Evolutionary conservation across 75 land plant genomes (phyloP), one percentile per base, ranked within the genome.

Genomic region (Adiantum capillusveneris): DNA sequence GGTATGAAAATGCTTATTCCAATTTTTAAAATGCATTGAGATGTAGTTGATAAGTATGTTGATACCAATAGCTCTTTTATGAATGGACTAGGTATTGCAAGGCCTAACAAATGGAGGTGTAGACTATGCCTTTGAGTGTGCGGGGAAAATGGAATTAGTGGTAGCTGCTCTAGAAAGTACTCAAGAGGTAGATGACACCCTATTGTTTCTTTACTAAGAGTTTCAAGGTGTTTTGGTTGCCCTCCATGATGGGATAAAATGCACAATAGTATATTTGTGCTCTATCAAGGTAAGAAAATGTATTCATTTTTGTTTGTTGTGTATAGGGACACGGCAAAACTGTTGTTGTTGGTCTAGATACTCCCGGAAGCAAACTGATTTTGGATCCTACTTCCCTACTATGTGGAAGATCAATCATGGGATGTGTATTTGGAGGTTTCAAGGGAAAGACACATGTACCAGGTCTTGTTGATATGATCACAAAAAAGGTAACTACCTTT

Each of bases 111-210:
- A 68, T 60, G 98, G 95, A 31, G 98, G 98, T 12, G 90, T 84
- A 11, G 96, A 88, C 56, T 93, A 89, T 50, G 58, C 75, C 34
- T 85, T 93, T 81, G 98, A 93, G 71, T 93, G 98, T 55, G 67
- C 86, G 25, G 98, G 96, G 27, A 81, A 86, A 61, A 78, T 75
- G 5, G 82, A 70, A 22, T 58, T 85, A 48, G 50, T 93, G 22
- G 46, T 77, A 16, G 72, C 87, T 18, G 98, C 98, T 9, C 64
- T 88, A 20, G 84, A 83, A 44, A 85, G 89, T 18, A 79, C 87
- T 45, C 71, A 72, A 42, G 81, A 80, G 63, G 96, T 86, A 64
- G 14, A 18, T 0, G 18, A 20, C 11, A 6, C 22, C 57, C 29
- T 34, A 34, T 5, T 34, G 37, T 34, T 9, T n/a, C n/a, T n/a